Conservation (phyloP, 768 basidiomycete genomes). For the Suillus cothurnatus region DNA sequence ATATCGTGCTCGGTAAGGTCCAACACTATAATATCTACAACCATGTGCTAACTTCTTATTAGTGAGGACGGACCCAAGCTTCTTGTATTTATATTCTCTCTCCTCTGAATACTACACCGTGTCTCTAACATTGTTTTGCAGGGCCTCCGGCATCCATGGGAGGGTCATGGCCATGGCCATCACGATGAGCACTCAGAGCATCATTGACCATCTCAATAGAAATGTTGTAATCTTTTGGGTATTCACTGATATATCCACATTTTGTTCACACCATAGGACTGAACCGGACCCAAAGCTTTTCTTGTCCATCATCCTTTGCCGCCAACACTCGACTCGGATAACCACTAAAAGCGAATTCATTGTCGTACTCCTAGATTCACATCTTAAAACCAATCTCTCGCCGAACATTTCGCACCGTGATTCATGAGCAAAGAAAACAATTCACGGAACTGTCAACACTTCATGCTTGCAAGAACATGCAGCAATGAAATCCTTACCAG, state of each 20-base stretch:
- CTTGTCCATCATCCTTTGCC: not conserved
- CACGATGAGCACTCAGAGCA: conserved; percentile 39
- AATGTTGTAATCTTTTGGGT: conserved; percentile 2
- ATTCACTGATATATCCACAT: not conserved
- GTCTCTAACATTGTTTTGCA: conserved; percentile 24
- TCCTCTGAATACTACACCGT: not conserved
- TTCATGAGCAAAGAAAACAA: not conserved
- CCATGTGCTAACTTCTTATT: conserved; percentile 10
- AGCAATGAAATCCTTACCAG: not conserved
- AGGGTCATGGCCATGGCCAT: conserved; percentile 55
- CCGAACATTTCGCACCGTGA: not conserved
- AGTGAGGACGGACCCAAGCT: conserved; percentile 81
- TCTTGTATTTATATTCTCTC: conserved; percentile 47
- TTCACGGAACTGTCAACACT: not conserved
- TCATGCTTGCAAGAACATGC: not conserved
- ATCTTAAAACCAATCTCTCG: not conserved
- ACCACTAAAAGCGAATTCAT: not conserved
- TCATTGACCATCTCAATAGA: conserved; percentile 35
- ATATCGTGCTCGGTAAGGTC: conserved; percentile 84
- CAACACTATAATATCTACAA: not conserved
- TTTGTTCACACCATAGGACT: too few relatives aligned
- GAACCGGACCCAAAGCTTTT: not conserved
- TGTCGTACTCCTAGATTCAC: not conserved
- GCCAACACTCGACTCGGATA: not conserved
- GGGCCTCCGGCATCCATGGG: conserved; percentile 69